Percentiles rank a stretch among this genome's conserved stretches.
Evolutionary conservation across 345 rosid genomes (phyloP).

Genomic region (Citrus inodora): DNA sequence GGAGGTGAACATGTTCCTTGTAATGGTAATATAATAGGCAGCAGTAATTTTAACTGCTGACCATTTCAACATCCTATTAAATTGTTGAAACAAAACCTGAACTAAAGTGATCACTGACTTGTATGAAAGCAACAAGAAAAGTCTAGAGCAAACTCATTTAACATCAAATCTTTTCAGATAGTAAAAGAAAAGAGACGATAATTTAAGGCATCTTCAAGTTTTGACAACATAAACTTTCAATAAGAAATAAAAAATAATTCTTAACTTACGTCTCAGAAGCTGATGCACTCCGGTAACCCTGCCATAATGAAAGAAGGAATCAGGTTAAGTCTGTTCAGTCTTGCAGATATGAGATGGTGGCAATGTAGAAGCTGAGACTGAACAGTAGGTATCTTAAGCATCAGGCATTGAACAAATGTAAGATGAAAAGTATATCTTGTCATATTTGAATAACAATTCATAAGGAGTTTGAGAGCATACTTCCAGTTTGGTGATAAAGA

Average conservation of each 20-base stretch:
- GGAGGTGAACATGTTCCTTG: not conserved
- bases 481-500: slow-evolving; percentile 91
- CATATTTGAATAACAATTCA: slow-evolving; percentile 1
- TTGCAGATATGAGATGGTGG: not conserved
- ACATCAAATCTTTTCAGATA: not conserved
- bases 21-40: not conserved
- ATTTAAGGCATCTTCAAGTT: not conserved
- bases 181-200: not conserved
- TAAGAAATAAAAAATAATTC: not conserved
- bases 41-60: not conserved
- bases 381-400: slow-evolving; percentile 6
- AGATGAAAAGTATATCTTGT: not conserved
- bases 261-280: slow-evolving; percentile 87
- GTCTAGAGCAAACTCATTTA: not conserved
- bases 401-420: not conserved
- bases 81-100: not conserved
- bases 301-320: slow-evolving; percentile 33
- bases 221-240: not conserved
- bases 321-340: not conserved
- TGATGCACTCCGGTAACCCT: slow-evolving; percentile 90
- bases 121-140: not conserved
- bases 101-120: not conserved
- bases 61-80: not conserved
- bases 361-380: slow-evolving; percentile 12
- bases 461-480: slow-evolving; percentile 38